These are phyloP conservation scores for Suillus brevipes DNA, from an alignment of 768 basidiomycete species.

Conservation along the genomic window DNA sequence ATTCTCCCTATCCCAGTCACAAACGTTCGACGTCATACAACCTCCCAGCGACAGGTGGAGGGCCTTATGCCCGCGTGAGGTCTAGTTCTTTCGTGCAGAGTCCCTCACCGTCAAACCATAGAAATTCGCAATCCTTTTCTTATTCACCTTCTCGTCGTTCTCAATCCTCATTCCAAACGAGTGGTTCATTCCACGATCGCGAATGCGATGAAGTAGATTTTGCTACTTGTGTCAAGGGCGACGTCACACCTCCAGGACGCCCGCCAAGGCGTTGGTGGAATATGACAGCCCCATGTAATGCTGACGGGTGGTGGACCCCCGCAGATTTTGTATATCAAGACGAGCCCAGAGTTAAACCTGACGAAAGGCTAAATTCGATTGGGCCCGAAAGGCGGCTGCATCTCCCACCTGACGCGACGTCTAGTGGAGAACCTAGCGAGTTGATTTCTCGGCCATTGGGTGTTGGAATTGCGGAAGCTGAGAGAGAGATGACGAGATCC, in stretches of 20 bases:
- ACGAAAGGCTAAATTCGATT: neutral
- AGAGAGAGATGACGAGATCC: neutral
- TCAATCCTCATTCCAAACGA: neutral
- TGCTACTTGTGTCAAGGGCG: neutral
- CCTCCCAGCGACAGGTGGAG: neutral
- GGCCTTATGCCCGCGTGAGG: neutral
- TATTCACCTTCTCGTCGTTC: neutral
- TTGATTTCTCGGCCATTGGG: neutral
- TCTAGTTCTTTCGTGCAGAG: neutral
- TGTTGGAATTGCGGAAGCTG: neutral
- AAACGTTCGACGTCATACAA: neutral
- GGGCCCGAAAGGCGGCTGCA: neutral
- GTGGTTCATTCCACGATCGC: neutral
- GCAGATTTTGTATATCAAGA: neutral
- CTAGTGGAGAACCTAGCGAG: neutral
- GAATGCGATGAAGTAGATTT: neutral
- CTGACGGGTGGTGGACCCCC: neutral
- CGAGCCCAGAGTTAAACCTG: neutral
- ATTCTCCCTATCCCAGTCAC: neutral
- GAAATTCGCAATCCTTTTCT: neutral
- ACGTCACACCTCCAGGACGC: neutral
- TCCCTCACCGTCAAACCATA: neutral
- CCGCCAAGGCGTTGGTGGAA: constrained; percentile 1
- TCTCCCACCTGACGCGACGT: neutral
- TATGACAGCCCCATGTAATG: neutral